Evolutionary conservation across 2,329 filamentous ascomycete genomes (phyloP).

Genomic region (Arthrobotrys sphaeroides): DNA sequence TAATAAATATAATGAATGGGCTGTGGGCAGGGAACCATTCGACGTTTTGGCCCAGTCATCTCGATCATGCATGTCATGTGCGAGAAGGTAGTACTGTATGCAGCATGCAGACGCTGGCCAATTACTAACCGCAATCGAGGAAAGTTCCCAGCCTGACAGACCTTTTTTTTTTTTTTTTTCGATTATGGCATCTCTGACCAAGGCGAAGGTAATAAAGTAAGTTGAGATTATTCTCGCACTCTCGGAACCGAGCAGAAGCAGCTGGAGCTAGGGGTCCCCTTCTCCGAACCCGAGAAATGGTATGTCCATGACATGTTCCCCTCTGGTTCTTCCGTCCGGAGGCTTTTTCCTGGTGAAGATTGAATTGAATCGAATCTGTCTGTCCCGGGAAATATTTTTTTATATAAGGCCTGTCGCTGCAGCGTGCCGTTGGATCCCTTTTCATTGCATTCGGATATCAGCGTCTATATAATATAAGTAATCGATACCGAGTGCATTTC

Average conservation of each 20-base stretch:
- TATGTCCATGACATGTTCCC: conserved; percentile 35
- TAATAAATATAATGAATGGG: too few species aligned
- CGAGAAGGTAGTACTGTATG: background rate
- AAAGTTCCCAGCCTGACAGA: conserved; percentile 3
- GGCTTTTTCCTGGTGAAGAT: conserved; percentile 10
- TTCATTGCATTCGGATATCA: background rate
- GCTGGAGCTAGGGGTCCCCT: background rate
- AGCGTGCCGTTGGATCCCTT: too few species aligned
- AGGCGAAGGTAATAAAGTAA: background rate
- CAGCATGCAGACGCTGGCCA: background rate
- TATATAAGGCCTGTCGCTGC: background rate
- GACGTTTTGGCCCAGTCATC: background rate
- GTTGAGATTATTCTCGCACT: background rate
- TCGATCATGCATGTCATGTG: conserved; percentile 18
- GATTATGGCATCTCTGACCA: conserved; percentile 33
- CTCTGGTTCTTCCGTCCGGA: background rate
- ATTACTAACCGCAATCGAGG: background rate
- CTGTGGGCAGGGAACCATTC: background rate
- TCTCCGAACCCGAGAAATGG: conserved; percentile 21
- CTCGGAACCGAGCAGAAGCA: conserved; percentile 30
- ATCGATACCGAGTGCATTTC: conserved; percentile 6
- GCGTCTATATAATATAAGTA: too few species aligned
- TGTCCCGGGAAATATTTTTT: background rate
- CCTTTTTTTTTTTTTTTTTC: too few species aligned
- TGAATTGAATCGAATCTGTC: background rate